phyloP scores from a whole-genome alignment of 1,284 basidiomycete species.

The Gomphus sp. region DNA sequence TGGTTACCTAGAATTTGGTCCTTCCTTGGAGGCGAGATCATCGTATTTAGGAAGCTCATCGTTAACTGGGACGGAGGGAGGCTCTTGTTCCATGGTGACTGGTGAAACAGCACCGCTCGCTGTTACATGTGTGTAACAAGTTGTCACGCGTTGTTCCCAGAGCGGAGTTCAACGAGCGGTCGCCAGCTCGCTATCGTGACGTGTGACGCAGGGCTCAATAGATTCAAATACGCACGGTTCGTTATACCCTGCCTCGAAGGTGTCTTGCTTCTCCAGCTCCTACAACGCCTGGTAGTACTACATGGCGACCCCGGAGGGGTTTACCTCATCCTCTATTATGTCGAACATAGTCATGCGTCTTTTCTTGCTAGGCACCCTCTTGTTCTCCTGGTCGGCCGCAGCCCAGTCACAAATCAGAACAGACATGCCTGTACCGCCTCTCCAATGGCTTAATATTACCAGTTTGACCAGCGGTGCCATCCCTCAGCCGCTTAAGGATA shows the following conservation, averaged over 20 bases:
- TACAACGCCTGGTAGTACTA: neutral
- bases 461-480: conserved; percentile 39
- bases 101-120: neutral
- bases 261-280: neutral
- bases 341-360: neutral
- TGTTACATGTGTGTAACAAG: neutral
- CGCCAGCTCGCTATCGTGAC: neutral
- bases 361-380: neutral
- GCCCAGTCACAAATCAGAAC: conserved; percentile 5
- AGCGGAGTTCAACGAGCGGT: neutral
- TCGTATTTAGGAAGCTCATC: conserved; percentile 63
- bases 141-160: neutral
- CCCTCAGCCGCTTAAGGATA: conserved; percentile 53
- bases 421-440: conserved; percentile 32
- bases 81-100: neutral
- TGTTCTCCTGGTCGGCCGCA: neutral
- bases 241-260: neutral
- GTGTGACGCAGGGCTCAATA: neutral
- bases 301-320: neutral
- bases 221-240: neutral
- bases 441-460: conserved; percentile 70
- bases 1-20: conserved; percentile 64
- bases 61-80: conserved; percentile 33
- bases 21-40: conserved; percentile 58
- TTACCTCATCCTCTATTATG: neutral